phyloP scores from a whole-genome alignment of 768 basidiomycete genomes.

The Tricholoma furcatifolium region DNA sequence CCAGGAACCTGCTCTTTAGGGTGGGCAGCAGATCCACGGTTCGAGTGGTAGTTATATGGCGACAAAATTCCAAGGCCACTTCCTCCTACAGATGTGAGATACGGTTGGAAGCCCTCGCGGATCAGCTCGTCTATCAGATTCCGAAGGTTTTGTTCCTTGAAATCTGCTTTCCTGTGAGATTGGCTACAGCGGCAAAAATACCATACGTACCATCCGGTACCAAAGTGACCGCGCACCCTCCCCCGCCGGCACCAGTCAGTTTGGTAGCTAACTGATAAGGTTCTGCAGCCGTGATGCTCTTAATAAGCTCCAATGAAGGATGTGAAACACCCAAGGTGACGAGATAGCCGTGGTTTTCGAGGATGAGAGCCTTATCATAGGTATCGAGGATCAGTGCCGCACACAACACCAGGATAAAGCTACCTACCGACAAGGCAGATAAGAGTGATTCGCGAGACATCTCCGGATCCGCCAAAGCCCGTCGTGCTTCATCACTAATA shows the following conservation, averaged over 20 bases:
- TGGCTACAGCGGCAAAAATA: slow-evolving; percentile 4
- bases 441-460: slow-evolving; percentile 67
- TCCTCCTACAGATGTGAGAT: slow-evolving; percentile 92
- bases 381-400: slow-evolving; percentile 14
- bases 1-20: slow-evolving; percentile 25
- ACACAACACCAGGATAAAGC: slow-evolving; percentile 3
- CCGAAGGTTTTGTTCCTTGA: slow-evolving; percentile 57
- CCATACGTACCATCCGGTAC: slow-evolving; percentile 80
- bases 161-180: slow-evolving; percentile 48
- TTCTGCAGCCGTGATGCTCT: slow-evolving; percentile 57
- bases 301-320: slow-evolving; percentile 79
- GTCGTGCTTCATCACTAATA: slow-evolving; percentile 81
- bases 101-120: slow-evolving; percentile 71
- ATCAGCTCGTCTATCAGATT: slow-evolving; percentile 60
- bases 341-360: slow-evolving; percentile 87
- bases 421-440: slow-evolving; percentile 66
- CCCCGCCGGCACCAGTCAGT: slow-evolving; percentile 96
- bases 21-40: slow-evolving; percentile 26
- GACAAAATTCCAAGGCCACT: slow-evolving; percentile 87
- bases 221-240: slow-evolving; percentile 96
- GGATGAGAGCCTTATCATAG: slow-evolving; percentile 64
- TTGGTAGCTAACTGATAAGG: slow-evolving; percentile 84
- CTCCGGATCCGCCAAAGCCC: slow-evolving; percentile 70
- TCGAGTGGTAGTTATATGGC: slow-evolving; percentile 47
- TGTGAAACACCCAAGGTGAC: slow-evolving; percentile 90